Base-by-base conservation (phyloP, 371 early-diverging fungal genomes). In the Mucor lusitanicus region DNA sequence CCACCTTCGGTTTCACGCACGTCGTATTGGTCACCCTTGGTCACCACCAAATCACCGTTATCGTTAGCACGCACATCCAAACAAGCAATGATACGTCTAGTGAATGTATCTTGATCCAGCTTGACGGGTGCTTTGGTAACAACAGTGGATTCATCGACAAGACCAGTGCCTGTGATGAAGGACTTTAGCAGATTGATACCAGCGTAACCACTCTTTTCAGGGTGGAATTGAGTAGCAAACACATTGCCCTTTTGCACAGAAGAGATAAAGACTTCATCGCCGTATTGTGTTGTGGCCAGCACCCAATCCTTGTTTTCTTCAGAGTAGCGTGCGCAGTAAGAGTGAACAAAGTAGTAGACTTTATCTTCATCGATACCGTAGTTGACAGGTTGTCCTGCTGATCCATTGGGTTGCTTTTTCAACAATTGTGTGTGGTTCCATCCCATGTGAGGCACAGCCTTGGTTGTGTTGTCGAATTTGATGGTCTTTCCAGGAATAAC, bases 1-100 rank as follows among this genome's bases (percentile, higher is more conserved):
- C 62, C 48, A 11, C 83, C 84, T 8, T 70, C 83, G 6, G 71
- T 80, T 70, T 98, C 98, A 21, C 98, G 91, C 1, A 99, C 98
- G 73, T 98, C 98, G 82, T 99, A 98, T 74, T 98, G 97, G 76
- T 99, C 98, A 30, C 99, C 99, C 79, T 99, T 99, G 23, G 99
- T 99, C 7, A 98, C 99, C 11, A 99, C 98, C 42, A 99, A 79
- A 77, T 97, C 97, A 27, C 98, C 98, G 32, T 83, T 74, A 76
- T 99, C 99, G 79, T 99, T 97, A 30, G 96, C 86, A 32, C 99
- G 91, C 3, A 99, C 98, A 72, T 99, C 99, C 67, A 99, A 83
- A 73, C 99, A 99, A 28, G 99, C 98, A 70, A 99, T 94, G 46
- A 99, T 91, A 57, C 99, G 92, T 68, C 90, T 89, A 6, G 93